Conservation (phyloP, 352 stramenopile species). For the Pythium volutum region DNA sequence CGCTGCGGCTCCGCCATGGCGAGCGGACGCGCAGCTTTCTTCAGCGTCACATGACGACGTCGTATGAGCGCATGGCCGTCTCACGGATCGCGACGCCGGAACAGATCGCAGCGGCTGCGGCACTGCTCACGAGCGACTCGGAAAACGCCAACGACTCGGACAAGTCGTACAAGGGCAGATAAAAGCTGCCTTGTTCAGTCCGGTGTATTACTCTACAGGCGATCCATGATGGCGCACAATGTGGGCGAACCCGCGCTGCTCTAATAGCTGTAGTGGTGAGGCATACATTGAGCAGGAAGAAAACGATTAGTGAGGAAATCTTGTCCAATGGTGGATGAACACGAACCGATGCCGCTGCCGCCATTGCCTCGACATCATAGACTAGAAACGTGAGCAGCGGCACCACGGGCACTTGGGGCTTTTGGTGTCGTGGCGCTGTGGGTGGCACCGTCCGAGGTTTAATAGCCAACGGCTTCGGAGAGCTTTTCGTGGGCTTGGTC, state of each 20-base stretch:
- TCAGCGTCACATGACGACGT: background rate
- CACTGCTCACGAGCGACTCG: conserved; percentile 21
- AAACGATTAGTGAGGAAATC: background rate
- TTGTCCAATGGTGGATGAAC: background rate
- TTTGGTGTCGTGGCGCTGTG: background rate
- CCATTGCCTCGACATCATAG: conserved; percentile 16
- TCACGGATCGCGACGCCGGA: conserved; percentile 22
- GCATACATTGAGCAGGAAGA: background rate
- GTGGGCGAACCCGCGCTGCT: conserved; percentile 8
- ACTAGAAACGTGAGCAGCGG: conserved; percentile 12
- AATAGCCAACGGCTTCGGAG: background rate
- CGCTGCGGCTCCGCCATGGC: conserved; percentile 41
- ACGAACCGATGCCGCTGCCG: conserved; percentile 2
- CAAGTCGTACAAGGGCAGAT: conserved; percentile 16
- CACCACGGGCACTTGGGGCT: background rate
- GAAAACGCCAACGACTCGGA: conserved; percentile 25
- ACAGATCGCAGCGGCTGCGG: conserved; percentile 11
- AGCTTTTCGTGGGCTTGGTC: background rate
- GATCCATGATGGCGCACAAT: background rate
- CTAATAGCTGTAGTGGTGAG: conserved; percentile 1
- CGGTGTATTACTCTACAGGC: background rate
- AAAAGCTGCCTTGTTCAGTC: too few relatives aligned
- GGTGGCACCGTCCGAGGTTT: background rate
- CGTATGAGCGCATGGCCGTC: conserved; percentile 18
- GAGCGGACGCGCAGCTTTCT: conserved; percentile 17